Conservation (phyloP, 306 rosid genomes). For the Rubus idaeus region DNA sequence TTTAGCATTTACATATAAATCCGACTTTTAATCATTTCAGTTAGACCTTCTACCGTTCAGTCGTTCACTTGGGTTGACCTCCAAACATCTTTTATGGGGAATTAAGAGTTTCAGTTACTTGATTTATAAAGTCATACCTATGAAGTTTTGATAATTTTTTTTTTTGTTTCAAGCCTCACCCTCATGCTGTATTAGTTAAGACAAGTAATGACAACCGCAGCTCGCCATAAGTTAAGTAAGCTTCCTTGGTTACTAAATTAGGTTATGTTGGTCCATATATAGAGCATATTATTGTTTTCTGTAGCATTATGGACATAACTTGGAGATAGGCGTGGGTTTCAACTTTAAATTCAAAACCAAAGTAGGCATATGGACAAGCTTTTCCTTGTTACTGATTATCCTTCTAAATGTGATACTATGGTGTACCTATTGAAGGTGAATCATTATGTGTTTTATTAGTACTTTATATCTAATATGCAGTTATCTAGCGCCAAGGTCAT, state of each 20-base stretch:
- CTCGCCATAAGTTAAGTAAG: not conserved
- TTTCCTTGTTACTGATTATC: not conserved
- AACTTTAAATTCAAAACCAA: not conserved
- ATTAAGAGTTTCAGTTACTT: not conserved
- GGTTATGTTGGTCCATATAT: not conserved
- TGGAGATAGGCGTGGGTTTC: not conserved
- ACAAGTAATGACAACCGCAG: not conserved
- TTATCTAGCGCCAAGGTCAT: not conserved
- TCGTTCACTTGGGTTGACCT: not conserved
- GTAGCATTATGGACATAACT: not conserved
- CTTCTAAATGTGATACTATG: not conserved
- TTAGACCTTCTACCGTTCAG: not conserved
- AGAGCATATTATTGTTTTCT: not conserved
- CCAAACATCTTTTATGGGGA: not conserved
- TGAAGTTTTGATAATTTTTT: not conserved
- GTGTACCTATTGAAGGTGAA: not conserved
- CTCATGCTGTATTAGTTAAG: not conserved
- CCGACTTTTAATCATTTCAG: too few species aligned
- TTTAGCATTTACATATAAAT: not conserved
- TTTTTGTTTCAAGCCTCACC: not conserved
- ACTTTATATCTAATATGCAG: not conserved
- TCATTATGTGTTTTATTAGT: too few species aligned
- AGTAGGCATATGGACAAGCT: not conserved
- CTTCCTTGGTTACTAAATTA: not conserved
- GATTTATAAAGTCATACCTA: not conserved